Evolutionary conservation across 305 asterid genomes (phyloP).

Genomic region (Ilex paraguariensis): DNA sequence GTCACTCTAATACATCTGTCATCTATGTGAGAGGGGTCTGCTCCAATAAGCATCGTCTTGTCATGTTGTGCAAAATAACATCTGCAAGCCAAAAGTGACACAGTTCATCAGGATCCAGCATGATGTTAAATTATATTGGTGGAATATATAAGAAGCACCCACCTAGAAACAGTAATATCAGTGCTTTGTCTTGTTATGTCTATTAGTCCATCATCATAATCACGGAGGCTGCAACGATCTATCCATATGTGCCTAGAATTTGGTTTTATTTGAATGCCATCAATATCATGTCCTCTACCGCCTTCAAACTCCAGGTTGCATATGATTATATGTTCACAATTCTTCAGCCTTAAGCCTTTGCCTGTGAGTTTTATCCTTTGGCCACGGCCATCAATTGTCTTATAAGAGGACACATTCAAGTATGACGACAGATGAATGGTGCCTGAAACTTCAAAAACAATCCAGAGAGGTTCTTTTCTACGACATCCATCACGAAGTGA

Average conservation of each 20-base stretch:
- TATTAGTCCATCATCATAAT: constrained; percentile 66
- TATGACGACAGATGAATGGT: constrained; percentile 65
- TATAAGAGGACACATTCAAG: constrained; percentile 60
- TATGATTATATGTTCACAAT: constrained; percentile 75
- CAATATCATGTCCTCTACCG: constrained; percentile 75
- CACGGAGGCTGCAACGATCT: constrained; percentile 80
- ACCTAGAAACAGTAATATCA: constrained; percentile 80
- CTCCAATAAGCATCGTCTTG: constrained; percentile 78
- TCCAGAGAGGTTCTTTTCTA: constrained; percentile 72
- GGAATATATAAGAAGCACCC: constrained; percentile 6
- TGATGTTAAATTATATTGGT: background rate
- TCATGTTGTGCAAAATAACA: constrained; percentile 74
- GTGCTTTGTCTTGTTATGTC: constrained; percentile 82
- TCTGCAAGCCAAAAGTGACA: constrained; percentile 25
- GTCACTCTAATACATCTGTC: constrained; percentile 79
- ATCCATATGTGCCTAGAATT: constrained; percentile 82
- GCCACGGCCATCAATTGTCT: constrained; percentile 93
- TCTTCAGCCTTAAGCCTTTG: constrained; percentile 78
- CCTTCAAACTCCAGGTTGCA: constrained; percentile 73
- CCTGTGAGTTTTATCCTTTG: constrained; percentile 65
- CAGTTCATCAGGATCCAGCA: background rate
- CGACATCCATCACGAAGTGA: constrained; percentile 86
- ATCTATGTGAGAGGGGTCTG: constrained; percentile 47
- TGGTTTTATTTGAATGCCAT: constrained; percentile 86
- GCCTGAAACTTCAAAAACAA: constrained; percentile 75